These are phyloP conservation scores for Paxillus rubicundulus DNA, from an alignment of 768 basidiomycete species.

Conservation along the genomic window DNA sequence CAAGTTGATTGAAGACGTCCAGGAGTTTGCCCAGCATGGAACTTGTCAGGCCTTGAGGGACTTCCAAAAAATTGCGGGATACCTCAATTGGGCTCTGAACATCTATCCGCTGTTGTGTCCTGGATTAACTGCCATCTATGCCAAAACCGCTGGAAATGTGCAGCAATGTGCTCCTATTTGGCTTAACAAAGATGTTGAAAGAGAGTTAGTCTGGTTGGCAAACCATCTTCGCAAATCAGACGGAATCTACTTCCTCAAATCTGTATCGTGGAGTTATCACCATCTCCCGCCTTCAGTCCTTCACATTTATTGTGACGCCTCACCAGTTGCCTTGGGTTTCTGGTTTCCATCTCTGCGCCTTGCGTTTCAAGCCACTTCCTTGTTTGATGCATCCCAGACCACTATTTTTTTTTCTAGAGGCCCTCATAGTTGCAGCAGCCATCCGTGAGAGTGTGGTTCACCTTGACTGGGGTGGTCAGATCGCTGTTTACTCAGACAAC, in stretches of 20 bases:
- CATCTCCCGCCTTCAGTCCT: neutral
- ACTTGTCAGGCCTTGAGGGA: constrained; percentile 4
- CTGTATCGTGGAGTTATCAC: constrained; percentile 10
- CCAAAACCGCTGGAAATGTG: no score
- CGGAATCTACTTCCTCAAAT: constrained; percentile 26
- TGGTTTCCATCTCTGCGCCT: constrained; percentile 18
- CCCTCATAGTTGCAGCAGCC: no score
- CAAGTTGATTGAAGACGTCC: constrained; percentile 16
- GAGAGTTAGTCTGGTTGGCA: constrained; percentile 28
- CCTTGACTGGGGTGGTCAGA: no score
- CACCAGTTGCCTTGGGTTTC: constrained; percentile 16
- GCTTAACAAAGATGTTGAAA: neutral
- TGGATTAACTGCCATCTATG: constrained; percentile 29
- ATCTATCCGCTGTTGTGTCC: constrained; percentile 38
- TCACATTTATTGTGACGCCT: constrained; percentile 25
- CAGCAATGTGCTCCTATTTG: neutral
- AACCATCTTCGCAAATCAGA: constrained; percentile 18
- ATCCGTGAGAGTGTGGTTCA: no score
- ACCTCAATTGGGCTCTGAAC: constrained; percentile 40
- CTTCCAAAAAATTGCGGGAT: constrained; percentile 30
- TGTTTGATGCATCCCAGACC: neutral
- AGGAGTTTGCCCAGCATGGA: constrained; percentile 7
- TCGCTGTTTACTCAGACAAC: no score
- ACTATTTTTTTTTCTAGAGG: no score
- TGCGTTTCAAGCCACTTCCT: neutral